phyloP scores from a whole-genome alignment of 345 rosid species.

The Schrenkiella parvula region DNA sequence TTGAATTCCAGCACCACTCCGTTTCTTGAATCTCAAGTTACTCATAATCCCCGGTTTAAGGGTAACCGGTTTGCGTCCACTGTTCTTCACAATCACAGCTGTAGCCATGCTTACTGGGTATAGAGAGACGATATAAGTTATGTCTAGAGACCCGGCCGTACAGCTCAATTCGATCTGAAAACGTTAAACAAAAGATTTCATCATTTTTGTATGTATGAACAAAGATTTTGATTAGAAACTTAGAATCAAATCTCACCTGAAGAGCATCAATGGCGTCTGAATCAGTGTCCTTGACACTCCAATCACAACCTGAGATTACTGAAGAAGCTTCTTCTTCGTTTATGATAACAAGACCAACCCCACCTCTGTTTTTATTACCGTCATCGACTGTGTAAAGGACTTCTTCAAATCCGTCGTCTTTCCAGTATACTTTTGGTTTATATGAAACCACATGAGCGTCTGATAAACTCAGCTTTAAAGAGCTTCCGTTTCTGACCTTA shows the following conservation, averaged over 20 bases:
- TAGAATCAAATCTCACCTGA: slow-evolving; percentile 47
- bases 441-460: slow-evolving; percentile 79
- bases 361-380: slow-evolving; percentile 41
- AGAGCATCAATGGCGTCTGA: slow-evolving; percentile 86
- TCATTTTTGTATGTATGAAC: neutral
- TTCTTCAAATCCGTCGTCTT: slow-evolving; percentile 78
- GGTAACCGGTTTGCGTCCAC: slow-evolving; percentile 54
- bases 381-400: slow-evolving; percentile 60
- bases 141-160: slow-evolving; percentile 52
- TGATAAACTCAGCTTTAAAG: slow-evolving; percentile 53
- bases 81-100: slow-evolving; percentile 68
- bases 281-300: slow-evolving; percentile 79
- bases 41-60: slow-evolving; percentile 71
- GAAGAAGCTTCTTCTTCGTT: slow-evolving; percentile 48
- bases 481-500: slow-evolving; percentile 78
- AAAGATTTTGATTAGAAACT: neutral
- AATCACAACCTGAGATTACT: slow-evolving; percentile 40
- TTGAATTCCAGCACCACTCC: slow-evolving; percentile 54
- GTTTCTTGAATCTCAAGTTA: slow-evolving; percentile 59
- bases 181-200: slow-evolving; percentile 5
- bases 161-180: slow-evolving; percentile 74
- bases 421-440: slow-evolving; percentile 81
- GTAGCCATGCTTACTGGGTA: slow-evolving; percentile 77
- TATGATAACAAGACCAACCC: slow-evolving; percentile 61
- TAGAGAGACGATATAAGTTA: slow-evolving; percentile 60